Conservation (phyloP, 202 grass and related monocot genomes). For the Panicum virgatum region DNA sequence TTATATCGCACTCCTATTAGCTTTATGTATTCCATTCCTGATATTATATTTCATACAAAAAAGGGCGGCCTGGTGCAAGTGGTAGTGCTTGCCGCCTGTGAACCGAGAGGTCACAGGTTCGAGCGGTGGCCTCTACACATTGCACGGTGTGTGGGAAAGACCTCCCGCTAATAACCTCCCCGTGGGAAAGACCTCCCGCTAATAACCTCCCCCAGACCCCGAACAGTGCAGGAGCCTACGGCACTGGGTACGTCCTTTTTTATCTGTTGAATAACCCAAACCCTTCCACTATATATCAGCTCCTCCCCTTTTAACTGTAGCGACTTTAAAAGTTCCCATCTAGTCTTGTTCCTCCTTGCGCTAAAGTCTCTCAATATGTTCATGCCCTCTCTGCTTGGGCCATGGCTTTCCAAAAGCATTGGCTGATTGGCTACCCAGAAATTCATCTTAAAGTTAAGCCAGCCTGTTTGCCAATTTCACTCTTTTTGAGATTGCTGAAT, state of each 20-base stretch:
- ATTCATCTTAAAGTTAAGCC: background rate
- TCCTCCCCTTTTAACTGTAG: background rate
- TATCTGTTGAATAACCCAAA: background rate
- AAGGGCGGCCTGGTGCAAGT: no score
- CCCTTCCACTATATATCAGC: background rate
- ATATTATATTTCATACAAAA: constrained; percentile 16
- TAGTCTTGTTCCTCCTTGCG: background rate
- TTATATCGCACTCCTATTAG: background rate
- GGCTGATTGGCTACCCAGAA: background rate
- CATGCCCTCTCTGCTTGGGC: background rate
- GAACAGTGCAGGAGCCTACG: no score
- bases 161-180: no score
- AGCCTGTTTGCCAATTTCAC: background rate
- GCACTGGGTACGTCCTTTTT: no score
- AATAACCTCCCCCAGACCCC: no score
- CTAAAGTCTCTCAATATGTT: background rate
- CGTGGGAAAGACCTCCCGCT: no score
- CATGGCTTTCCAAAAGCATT: background rate
- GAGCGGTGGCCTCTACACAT: no score
- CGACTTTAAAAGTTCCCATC: background rate
- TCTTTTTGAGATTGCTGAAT: background rate
- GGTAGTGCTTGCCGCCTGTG: no score
- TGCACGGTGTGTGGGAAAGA: no score
- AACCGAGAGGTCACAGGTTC: no score
- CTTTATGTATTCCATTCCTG: background rate